These are phyloP conservation scores for Candida nemodendra DNA, from an alignment of 805 yeast species.

Conservation along the genomic window DNA sequence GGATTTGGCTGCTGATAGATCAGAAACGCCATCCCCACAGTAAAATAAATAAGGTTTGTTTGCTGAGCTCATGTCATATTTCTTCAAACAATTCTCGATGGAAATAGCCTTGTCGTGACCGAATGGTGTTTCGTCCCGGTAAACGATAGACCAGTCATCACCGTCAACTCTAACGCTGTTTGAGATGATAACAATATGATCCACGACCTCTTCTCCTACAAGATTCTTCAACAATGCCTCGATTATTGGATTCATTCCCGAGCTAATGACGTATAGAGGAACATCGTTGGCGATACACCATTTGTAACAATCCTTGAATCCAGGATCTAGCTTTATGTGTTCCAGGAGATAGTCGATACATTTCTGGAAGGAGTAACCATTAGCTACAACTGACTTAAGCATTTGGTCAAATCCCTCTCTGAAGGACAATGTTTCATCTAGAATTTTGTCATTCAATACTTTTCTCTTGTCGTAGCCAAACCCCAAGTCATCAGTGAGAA, in stretches of 20 bases:
- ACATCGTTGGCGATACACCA: slow-evolving; percentile 73
- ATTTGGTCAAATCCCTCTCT: slow-evolving; percentile 82
- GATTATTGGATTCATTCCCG: slow-evolving; percentile 94
- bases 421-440: slow-evolving; percentile 65
- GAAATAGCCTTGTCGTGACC: slow-evolving; percentile 95
- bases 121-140: slow-evolving; percentile 79
- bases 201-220: slow-evolving; percentile 73
- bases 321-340: slow-evolving; percentile 81
- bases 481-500: slow-evolving; percentile 83
- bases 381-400: slow-evolving; percentile 73
- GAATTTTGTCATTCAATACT: slow-evolving; percentile 67
- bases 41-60: slow-evolving; percentile 72
- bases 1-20: slow-evolving; percentile 91
- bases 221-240: slow-evolving; percentile 69
- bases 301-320: slow-evolving; percentile 75
- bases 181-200: slow-evolving; percentile 75
- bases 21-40: slow-evolving; percentile 98
- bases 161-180: slow-evolving; percentile 52
- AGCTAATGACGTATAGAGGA: slow-evolving; percentile 84
- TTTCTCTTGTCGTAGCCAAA: slow-evolving; percentile 71
- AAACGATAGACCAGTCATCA: slow-evolving; percentile 80
- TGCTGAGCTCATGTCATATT: slow-evolving; percentile 27
- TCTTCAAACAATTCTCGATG: slow-evolving; percentile 50
- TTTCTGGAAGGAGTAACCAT: slow-evolving; percentile 53
- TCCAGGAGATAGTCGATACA: slow-evolving; percentile 70